Percentiles rank a stretch among this genome's conserved stretches.
phyloP scores from a whole-genome alignment of 305 asterid genomes.

The Fraxinus platypoda region DNA sequence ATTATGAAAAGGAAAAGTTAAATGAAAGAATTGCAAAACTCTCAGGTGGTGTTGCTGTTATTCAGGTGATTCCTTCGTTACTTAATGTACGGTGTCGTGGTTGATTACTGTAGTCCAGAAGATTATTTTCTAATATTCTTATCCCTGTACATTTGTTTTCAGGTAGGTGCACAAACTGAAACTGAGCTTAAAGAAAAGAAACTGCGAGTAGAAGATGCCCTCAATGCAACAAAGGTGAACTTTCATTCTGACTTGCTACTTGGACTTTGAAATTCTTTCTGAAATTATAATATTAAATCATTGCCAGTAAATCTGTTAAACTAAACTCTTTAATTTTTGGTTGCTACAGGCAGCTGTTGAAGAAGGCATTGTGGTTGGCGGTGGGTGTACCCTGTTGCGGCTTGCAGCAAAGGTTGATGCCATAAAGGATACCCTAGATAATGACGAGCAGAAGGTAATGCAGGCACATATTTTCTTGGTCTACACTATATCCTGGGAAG shows the following conservation, averaged over 20 bases:
- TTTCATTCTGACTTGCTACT: not conserved
- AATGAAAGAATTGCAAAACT: constrained; percentile 52
- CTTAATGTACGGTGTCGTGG: not conserved
- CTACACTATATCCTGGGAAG: not conserved
- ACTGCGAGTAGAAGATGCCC: constrained; percentile 58
- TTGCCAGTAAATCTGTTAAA: not conserved
- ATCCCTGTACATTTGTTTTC: not conserved
- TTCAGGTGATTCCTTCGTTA: constrained; percentile 32
- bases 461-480: not conserved
- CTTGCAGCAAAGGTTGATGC: constrained; percentile 68
- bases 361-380: constrained; percentile 82
- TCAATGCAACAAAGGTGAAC: constrained; percentile 50
- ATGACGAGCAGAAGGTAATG: constrained; percentile 68
- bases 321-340: not conserved
- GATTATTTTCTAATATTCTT: not conserved
- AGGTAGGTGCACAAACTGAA: constrained; percentile 64
- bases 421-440: constrained; percentile 53
- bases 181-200: constrained; percentile 57
- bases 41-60: constrained; percentile 56
- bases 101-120: not conserved
- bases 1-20: constrained; percentile 47
- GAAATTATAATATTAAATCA: not conserved
- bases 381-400: constrained; percentile 68
- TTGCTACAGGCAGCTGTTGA: constrained; percentile 67
- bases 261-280: not conserved